phyloP scores from a whole-genome alignment of 345 rosid genomes.

The Toxicodendron radicans region DNA sequence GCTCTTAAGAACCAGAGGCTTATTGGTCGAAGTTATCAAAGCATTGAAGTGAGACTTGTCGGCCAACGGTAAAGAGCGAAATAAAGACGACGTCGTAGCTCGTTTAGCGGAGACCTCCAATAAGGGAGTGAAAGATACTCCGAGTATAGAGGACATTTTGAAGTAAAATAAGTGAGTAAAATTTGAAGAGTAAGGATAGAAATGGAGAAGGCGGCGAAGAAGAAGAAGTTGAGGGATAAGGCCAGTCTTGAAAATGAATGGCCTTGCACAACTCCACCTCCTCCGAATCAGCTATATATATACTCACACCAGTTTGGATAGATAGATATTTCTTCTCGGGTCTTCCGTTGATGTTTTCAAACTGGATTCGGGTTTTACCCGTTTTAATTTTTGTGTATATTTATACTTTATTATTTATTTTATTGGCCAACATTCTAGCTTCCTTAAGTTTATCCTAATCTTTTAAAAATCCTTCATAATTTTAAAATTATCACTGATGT shows the following conservation, averaged over 20 bases:
- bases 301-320: background rate
- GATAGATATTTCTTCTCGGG: no score
- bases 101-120: conserved; percentile 34
- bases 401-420: no score
- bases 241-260: conserved; percentile 12
- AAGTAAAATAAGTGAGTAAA: background rate
- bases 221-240: conserved; percentile 10
- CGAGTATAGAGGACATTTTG: conserved; percentile 44
- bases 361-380: no score
- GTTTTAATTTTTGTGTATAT: no score
- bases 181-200: background rate
- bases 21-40: conserved; percentile 14
- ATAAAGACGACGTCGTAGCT: conserved; percentile 6
- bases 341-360: no score
- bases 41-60: conserved; percentile 43
- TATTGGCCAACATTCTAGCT: no score
- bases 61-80: conserved; percentile 20
- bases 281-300: background rate
- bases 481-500: no score
- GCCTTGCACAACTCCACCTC: conserved; percentile 26
- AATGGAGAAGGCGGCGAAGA: background rate
- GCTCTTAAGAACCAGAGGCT: conserved; percentile 22
- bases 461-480: no score
- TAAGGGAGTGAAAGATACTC: conserved; percentile 37
- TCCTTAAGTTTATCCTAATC: no score